Evolutionary conservation across 768 basidiomycete species (phyloP), one percentile per base, ranked within the genome.

Genomic region (Leucogyrophana mollusca): DNA sequence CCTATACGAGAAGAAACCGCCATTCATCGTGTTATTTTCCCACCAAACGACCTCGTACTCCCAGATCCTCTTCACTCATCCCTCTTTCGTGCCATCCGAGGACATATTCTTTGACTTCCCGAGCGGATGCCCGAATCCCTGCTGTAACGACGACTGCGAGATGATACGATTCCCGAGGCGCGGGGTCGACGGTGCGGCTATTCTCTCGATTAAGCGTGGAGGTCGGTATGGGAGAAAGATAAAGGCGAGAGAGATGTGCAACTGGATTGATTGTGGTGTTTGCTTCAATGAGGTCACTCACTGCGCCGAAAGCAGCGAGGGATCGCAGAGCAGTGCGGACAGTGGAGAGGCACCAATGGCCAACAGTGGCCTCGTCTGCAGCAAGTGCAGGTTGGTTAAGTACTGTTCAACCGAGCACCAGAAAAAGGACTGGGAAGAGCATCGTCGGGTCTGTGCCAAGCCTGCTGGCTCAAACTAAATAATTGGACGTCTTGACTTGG

Each of bases 41-140:
- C 85, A 85, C 58, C 85, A 88, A 60, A 83, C 84, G 22, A 85
- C 84, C 9, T 88, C 87, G 13, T 89, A 87, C 54, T 88, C 87
- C 25, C 86, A 87, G 65, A 87, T 89, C 51, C 77, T 89, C 61
- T 89, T 89, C 73, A 87, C 86, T 1, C 77, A 86, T 57, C 73
- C 74, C 17, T 70, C 77, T 23, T 87, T 80, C 58, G 85, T 89
- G 42, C 87, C 87, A 20, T 74, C 83, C 16, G 74, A 80, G 55
- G 82, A 85, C 35, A 77, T 88, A 25, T 89, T 85, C 65, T 80
- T 78, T 61, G 85, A 88, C 61, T 86, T 87, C 56, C 87, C 87
- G 5, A 86, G 81, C 9, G 87, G 87, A 13, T 89, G 87, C 55
- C 85, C 84, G 23, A 89, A 87, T 47, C 85, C 83, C 2, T 85